These are phyloP conservation scores for Termitomyces eurrhizus DNA, from an alignment of 768 basidiomycete species.

Conservation along the genomic window DNA sequence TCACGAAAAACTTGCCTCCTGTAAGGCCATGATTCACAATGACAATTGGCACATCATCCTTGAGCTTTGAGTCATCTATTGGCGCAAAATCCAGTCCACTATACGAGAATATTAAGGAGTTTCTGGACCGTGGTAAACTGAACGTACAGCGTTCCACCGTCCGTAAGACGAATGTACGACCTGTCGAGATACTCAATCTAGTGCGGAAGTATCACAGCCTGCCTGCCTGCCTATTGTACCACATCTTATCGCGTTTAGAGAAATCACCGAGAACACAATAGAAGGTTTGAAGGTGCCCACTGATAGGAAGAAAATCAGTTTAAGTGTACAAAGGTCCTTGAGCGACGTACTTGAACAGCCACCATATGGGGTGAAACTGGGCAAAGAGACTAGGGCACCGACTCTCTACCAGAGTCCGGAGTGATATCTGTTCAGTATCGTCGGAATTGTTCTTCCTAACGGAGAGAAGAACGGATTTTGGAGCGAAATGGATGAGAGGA, in stretches of 20 bases:
- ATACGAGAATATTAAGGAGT: background rate
- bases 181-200: slow-evolving; percentile 19
- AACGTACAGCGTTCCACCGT: slow-evolving; percentile 64
- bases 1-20: slow-evolving; percentile 32
- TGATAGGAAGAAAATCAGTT: slow-evolving; percentile 16
- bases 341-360: slow-evolving; percentile 42
- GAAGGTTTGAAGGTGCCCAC: slow-evolving; percentile 62
- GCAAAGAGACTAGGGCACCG: slow-evolving; percentile 40
- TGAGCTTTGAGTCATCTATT: slow-evolving; percentile 30
- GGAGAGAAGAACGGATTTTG: slow-evolving; percentile 31
- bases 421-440: slow-evolving; percentile 33
- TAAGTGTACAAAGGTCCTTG: background rate
- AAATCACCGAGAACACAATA: slow-evolving; percentile 62
- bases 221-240: slow-evolving; percentile 47
- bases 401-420: slow-evolving; percentile 35
- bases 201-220: background rate
- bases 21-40: slow-evolving; percentile 57
- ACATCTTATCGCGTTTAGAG: slow-evolving; percentile 49
- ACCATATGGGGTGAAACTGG: slow-evolving; percentile 44
- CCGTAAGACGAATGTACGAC: slow-evolving; percentile 46
- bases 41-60: slow-evolving; percentile 46
- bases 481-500: slow-evolving; percentile 35
- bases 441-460: slow-evolving; percentile 28
- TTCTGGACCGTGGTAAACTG: slow-evolving; percentile 5
- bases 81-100: slow-evolving; percentile 71